phyloP scores from a whole-genome alignment of 1,284 basidiomycete species.

The Apiotrichum veenhuisii region DNA sequence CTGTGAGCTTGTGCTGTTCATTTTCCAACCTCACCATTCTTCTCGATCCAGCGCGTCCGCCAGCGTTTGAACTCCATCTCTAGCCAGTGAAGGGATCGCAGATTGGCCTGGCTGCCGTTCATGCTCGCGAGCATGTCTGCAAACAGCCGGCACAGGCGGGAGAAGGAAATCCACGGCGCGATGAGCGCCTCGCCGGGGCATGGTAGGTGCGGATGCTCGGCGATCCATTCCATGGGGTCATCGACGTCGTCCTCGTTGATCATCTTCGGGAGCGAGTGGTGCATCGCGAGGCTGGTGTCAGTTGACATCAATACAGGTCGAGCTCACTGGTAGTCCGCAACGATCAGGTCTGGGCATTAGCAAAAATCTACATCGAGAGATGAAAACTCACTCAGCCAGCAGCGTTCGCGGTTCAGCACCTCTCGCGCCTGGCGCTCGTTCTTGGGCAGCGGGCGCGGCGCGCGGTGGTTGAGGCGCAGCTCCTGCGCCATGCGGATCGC shows the following conservation, averaged over 20 bases:
- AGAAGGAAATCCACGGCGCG: constrained; percentile 29
- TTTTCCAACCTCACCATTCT: constrained; percentile 26
- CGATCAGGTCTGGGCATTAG: constrained; percentile 21
- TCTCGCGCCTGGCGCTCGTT: constrained; percentile 31
- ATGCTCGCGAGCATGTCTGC: constrained; percentile 28
- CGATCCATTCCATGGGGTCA: constrained; percentile 29
- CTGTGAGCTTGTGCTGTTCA: not conserved
- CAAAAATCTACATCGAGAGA: not conserved
- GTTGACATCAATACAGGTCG: not conserved
- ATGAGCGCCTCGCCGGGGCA: constrained; percentile 34
- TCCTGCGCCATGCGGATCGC: constrained; percentile 47
- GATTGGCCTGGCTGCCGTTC: constrained; percentile 26
- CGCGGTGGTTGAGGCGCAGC: constrained; percentile 37
- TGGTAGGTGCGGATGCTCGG: constrained; percentile 31
- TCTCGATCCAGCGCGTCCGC: constrained; percentile 29
- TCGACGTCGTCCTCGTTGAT: constrained; percentile 26
- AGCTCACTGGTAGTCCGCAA: constrained; percentile 30
- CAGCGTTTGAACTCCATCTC: constrained; percentile 31
- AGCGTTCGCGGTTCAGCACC: constrained; percentile 28
- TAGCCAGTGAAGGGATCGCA: constrained; percentile 28
- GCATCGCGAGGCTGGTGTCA: constrained; percentile 23
- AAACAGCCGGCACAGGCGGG: constrained; percentile 27
- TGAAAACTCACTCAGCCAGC: constrained; percentile 28
- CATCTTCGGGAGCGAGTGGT: constrained; percentile 30
- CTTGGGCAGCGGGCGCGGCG: constrained; percentile 31